These are phyloP conservation scores for Fusarium robinianum DNA, from an alignment of 2,329 filamentous ascomycete species.

Conservation along the genomic window DNA sequence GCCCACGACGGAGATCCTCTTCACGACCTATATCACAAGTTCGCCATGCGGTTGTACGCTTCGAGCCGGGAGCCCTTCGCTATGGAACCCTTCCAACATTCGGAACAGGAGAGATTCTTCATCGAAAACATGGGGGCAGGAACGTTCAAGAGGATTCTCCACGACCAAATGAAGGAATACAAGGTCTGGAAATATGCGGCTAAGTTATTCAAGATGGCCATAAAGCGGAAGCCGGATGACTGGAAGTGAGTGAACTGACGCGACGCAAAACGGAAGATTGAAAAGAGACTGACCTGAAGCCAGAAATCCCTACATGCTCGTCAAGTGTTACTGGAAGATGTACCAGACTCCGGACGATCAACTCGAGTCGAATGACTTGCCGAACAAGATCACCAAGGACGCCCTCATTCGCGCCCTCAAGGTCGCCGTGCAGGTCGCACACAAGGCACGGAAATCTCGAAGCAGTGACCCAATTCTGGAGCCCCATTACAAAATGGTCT, in stretches of 20 bases:
- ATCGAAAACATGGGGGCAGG: slow-evolving; percentile 55
- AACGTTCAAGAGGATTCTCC: slow-evolving; percentile 57
- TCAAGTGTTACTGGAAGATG: slow-evolving; percentile 68
- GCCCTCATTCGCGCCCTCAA: slow-evolving; percentile 56
- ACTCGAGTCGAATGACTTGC: slow-evolving; percentile 50
- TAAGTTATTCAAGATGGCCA: slow-evolving; percentile 59
- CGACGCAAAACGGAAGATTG: neutral
- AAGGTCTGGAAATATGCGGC: slow-evolving; percentile 66
- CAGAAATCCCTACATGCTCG: slow-evolving; percentile 63
- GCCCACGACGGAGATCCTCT: slow-evolving; percentile 56
- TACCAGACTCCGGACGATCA: slow-evolving; percentile 54
- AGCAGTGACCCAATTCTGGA: slow-evolving; percentile 80
- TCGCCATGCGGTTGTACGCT: slow-evolving; percentile 65
- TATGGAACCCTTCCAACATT: slow-evolving; percentile 64
- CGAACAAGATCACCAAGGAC: slow-evolving; percentile 39
- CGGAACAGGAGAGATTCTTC: slow-evolving; percentile 61
- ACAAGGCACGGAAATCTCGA: slow-evolving; percentile 57
- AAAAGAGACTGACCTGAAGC: slow-evolving; percentile 30
- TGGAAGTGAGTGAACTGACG: slow-evolving; percentile 55
- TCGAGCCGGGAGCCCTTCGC: slow-evolving; percentile 66
- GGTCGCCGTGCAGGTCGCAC: slow-evolving; percentile 55
- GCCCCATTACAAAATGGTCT: slow-evolving; percentile 89
- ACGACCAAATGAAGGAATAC: slow-evolving; percentile 62
- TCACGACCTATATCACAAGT: slow-evolving; percentile 63
- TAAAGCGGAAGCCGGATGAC: slow-evolving; percentile 56